Evolutionary conservation across 2,329 filamentous ascomycete species (phyloP).

Genomic region (Fusarium oligoseptatum): DNA sequence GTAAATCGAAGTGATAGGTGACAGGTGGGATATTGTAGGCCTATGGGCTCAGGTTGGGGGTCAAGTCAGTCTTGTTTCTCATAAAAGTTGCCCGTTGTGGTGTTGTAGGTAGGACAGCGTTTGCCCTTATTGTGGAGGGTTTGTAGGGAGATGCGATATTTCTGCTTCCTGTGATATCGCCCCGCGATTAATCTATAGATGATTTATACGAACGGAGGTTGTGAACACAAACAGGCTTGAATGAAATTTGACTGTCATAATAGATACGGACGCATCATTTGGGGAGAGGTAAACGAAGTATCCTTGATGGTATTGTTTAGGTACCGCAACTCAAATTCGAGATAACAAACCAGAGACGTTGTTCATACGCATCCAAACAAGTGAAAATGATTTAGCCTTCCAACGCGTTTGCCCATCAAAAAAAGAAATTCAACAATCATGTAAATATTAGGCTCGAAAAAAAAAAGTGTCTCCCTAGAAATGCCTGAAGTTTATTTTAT

Average conservation of each 20-base stretch:
- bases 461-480: conserved; percentile 11
- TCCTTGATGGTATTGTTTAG: neutral
- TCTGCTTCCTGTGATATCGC: neutral
- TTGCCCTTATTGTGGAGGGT: neutral
- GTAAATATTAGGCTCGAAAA: conserved; percentile 8
- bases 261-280: neutral
- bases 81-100: neutral
- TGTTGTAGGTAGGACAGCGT: neutral
- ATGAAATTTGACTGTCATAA: neutral
- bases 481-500: conserved; percentile 28
- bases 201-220: neutral
- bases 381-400: neutral
- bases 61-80: neutral
- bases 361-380: neutral
- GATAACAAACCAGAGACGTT: neutral
- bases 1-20: neutral
- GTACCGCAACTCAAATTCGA: neutral
- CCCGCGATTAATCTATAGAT: neutral
- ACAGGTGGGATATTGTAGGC: neutral
- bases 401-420: conserved; percentile 6
- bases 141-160: neutral
- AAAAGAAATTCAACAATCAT: neutral
- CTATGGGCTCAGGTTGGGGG: neutral
- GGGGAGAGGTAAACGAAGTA: neutral
- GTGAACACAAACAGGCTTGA: neutral